Conservation (phyloP, 1,284 basidiomycete species). For the Boletus semigastroideus region DNA sequence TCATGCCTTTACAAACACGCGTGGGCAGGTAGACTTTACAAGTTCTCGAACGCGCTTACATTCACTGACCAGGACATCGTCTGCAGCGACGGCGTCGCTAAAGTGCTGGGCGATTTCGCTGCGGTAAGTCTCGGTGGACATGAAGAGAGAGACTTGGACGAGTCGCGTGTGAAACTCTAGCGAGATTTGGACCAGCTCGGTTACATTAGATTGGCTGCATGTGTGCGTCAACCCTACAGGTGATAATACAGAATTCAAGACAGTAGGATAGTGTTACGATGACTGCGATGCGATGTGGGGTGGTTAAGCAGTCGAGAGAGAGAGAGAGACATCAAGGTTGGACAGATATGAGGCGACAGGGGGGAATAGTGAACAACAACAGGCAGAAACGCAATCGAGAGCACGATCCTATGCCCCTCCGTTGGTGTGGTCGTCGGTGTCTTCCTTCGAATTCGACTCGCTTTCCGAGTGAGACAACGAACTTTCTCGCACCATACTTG, state of each 20-base stretch:
- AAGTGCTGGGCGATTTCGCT: conserved; percentile 35
- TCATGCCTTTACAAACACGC: conserved; percentile 46
- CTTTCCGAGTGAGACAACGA: conserved; percentile 42
- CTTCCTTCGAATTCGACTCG: conserved; percentile 20
- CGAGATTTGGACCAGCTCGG: conserved; percentile 5
- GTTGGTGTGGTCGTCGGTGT: conserved; percentile 21
- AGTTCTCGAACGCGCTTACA: conserved; percentile 37
- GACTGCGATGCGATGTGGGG: conserved; percentile 7
- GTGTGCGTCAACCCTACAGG: conserved; percentile 25
- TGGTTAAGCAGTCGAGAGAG: conserved; percentile 16
- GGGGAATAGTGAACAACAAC: conserved; percentile 19
- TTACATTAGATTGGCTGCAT: conserved; percentile 23
- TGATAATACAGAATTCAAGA: conserved; percentile 33
- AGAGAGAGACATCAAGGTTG: conserved; percentile 5
- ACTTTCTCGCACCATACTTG: conserved; percentile 66
- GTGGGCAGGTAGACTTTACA: conserved; percentile 1
- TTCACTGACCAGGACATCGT: conserved; percentile 43
- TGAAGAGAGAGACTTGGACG: conserved; percentile 1
- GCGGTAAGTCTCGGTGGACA: conserved; percentile 25
- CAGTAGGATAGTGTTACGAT: conserved; percentile 24
- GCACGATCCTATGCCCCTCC: conserved; percentile 41
- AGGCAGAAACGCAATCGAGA: conserved; percentile 11
- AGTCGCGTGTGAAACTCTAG: not conserved
- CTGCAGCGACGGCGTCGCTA: conserved; percentile 34
- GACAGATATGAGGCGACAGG: conserved; percentile 20